phyloP scores from a whole-genome alignment of 2,329 filamentous ascomycete species.

The Talaromyces sp. region DNA sequence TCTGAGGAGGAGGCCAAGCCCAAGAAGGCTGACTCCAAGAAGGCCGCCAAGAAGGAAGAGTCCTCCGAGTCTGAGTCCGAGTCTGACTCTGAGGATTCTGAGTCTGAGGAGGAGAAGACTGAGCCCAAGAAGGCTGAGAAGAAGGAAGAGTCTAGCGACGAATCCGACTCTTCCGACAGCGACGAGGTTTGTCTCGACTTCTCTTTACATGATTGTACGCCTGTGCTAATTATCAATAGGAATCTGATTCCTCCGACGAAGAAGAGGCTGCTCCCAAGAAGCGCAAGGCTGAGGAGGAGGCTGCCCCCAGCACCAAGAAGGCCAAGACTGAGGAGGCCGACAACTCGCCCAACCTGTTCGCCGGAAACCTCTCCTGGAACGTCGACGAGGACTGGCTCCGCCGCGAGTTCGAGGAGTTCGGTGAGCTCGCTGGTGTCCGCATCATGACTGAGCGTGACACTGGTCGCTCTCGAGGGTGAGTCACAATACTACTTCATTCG shows the following conservation, averaged over 20 bases:
- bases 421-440: constrained; percentile 66
- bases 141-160: constrained; percentile 18
- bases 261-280: constrained; percentile 34
- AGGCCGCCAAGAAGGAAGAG: constrained; percentile 17
- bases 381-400: constrained; percentile 78
- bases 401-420: constrained; percentile 75
- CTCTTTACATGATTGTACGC: background rate
- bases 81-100: constrained; percentile 15
- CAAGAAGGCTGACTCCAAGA: constrained; percentile 14
- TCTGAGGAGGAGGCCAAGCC: constrained; percentile 14
- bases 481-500: constrained; percentile 9
- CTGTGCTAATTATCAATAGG: constrained; percentile 11
- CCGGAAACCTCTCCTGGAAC: constrained; percentile 87
- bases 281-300: constrained; percentile 46
- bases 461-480: constrained; percentile 75
- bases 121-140: constrained; percentile 5
- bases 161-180: constrained; percentile 18
- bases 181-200: constrained; percentile 7
- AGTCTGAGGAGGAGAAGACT: constrained; percentile 20
- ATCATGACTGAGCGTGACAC: constrained; percentile 78
- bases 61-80: constrained; percentile 26
- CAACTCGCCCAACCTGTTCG: constrained; percentile 64
- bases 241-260: constrained; percentile 13
- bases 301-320: constrained; percentile 51
- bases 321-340: constrained; percentile 51